Percentiles rank a stretch among this genome's conserved stretches.
Conservation (phyloP, 2,329 filamentous ascomycete species). For the Gnomoniopsis smithogilvyi region DNA sequence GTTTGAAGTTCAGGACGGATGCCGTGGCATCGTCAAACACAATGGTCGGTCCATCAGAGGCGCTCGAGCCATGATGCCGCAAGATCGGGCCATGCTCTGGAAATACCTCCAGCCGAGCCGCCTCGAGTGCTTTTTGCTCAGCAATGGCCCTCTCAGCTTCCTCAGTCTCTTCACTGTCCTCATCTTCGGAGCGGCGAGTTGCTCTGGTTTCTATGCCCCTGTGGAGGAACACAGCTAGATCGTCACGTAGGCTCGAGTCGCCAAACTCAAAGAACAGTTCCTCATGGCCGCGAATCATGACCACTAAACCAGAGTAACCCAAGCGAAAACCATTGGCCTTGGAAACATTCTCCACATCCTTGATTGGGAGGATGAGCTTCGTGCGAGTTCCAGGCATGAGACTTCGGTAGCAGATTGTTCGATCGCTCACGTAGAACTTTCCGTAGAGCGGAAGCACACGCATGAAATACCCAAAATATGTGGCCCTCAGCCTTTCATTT, state of each 20-base stretch:
- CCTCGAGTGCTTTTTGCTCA: slow-evolving; percentile 77
- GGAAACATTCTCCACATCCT: slow-evolving; percentile 87
- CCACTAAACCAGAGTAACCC: slow-evolving; percentile 83
- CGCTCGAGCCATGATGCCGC: slow-evolving; percentile 41
- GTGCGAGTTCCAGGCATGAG: slow-evolving; percentile 84
- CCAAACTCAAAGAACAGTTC: slow-evolving; percentile 96
- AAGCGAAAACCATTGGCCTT: slow-evolving; percentile 95
- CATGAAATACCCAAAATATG: slow-evolving; percentile 90
- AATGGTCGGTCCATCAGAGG: slow-evolving; percentile 66
- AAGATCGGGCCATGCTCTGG: slow-evolving; percentile 48
- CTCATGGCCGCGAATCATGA: slow-evolving; percentile 92
- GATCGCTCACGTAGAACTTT: slow-evolving; percentile 91
- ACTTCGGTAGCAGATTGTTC: slow-evolving; percentile 89
- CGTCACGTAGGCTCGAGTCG: slow-evolving; percentile 74
- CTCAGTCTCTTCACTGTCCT: slow-evolving; percentile 66
- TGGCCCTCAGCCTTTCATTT: slow-evolving; percentile 78
- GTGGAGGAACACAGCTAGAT: slow-evolving; percentile 80
- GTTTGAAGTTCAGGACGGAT: slow-evolving; percentile 90
- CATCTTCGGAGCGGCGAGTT: slow-evolving; percentile 64
- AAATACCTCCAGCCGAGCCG: slow-evolving; percentile 60
- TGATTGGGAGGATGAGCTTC: slow-evolving; percentile 86
- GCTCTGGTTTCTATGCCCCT: slow-evolving; percentile 71
- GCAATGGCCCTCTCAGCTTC: slow-evolving; percentile 72
- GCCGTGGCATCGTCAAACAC: slow-evolving; percentile 86
- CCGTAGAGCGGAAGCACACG: slow-evolving; percentile 89